Conservation (phyloP, 1,284 basidiomycete species). For the Earliella scabrosa region DNA sequence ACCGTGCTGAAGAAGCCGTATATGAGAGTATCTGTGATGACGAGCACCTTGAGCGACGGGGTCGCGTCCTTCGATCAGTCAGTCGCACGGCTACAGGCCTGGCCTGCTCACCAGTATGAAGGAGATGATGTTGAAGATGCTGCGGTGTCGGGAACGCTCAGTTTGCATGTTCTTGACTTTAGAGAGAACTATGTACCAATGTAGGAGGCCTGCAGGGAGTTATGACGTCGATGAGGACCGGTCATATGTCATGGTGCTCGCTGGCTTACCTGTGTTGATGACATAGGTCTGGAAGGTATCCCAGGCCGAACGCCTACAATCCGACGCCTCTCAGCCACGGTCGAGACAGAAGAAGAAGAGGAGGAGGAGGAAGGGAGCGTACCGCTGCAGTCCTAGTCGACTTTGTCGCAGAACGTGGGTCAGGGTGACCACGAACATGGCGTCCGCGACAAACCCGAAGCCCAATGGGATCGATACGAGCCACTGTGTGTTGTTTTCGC, state of each 20-base stretch:
- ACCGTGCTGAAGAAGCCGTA: neutral
- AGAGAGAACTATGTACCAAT: neutral
- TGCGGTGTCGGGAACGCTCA: neutral
- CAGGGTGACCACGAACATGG: conserved; percentile 1
- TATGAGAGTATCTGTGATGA: neutral
- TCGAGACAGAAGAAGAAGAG: too few species aligned
- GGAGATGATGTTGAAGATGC: neutral
- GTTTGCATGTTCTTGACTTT: too few species aligned
- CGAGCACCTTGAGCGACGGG: neutral
- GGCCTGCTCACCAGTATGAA: neutral
- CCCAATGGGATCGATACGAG: neutral
- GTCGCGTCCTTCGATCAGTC: neutral
- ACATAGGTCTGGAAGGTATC: neutral
- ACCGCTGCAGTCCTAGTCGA: neutral
- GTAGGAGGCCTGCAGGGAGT: neutral
- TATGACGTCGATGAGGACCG: neutral
- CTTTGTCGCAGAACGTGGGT: neutral
- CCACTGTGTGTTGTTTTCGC: neutral
- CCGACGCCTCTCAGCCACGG: neutral
- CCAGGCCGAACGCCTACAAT: neutral
- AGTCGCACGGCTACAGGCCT: neutral
- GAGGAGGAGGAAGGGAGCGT: too few species aligned
- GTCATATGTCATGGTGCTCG: neutral
- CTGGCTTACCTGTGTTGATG: neutral
- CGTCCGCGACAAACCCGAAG: conserved; percentile 1